Conservation (phyloP, 1,284 basidiomycete species). For the Rhizopogon hawkerae region DNA sequence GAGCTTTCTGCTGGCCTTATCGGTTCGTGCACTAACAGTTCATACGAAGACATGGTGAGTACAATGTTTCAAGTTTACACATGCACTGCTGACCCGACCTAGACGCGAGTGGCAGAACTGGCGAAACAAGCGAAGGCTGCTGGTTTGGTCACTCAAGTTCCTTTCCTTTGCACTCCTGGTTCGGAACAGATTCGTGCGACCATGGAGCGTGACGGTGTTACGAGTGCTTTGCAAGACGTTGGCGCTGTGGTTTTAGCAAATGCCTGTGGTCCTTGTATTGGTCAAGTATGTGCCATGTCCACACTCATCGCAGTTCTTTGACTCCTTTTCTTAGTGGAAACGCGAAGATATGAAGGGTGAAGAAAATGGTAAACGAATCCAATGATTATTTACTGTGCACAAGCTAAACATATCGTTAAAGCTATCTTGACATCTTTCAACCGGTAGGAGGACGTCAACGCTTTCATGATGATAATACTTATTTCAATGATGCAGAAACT, state of each 20-base stretch:
- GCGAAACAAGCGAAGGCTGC: slow-evolving; percentile 84
- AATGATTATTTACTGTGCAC: background rate
- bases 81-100: slow-evolving; percentile 18
- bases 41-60: slow-evolving; percentile 86
- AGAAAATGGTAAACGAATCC: slow-evolving; percentile 70
- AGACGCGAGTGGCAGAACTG: slow-evolving; percentile 73
- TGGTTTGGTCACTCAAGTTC: slow-evolving; percentile 79
- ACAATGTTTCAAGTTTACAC: background rate
- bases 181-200: slow-evolving; percentile 98
- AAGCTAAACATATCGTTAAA: slow-evolving; percentile 23
- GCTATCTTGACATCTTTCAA: slow-evolving; percentile 98
- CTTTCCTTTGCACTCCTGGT: slow-evolving; percentile 95
- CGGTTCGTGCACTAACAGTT: slow-evolving; percentile 97
- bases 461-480: slow-evolving; percentile 1
- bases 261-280: slow-evolving; percentile 98
- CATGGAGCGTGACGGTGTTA: slow-evolving; percentile 90
- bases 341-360: slow-evolving; percentile 83
- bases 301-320: slow-evolving; percentile 3
- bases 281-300: slow-evolving; percentile 52
- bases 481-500: slow-evolving; percentile 48
- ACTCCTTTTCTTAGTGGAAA: slow-evolving; percentile 64
- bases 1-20: slow-evolving; percentile 88
- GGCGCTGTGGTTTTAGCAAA: slow-evolving; percentile 94
- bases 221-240: slow-evolving; percentile 72
- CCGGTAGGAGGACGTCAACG: slow-evolving; percentile 36